Evolutionary conservation across 2,329 filamentous ascomycete genomes (phyloP), one percentile per base, ranked within the genome.

Genomic region (Dothidotthia symphoricarpi): DNA sequence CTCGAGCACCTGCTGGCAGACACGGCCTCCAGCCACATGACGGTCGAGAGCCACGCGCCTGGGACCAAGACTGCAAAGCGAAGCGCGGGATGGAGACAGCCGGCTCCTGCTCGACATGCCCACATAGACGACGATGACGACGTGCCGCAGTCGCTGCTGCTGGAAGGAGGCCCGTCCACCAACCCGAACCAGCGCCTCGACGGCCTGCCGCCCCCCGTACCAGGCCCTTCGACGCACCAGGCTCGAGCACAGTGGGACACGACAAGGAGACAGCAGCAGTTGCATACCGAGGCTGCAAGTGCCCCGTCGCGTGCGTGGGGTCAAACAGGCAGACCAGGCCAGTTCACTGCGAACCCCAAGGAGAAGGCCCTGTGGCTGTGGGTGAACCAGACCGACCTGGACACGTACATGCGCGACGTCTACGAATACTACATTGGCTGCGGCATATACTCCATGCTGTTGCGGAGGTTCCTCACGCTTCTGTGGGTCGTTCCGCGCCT

Each of bases 341-440:
- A 58, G 25, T 59, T 63, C 16, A 54, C 55, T 10, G 51, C 75
- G 17, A 77, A 80, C 54, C 78, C 81, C 1, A 82, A 82, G 64
- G 85, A 91, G 59, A 85, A 83, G 64, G 89, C 90, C 3, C 80
- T 95, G 72, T 96, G 88, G 84, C 80, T 87, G 67, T 96, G 90
- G 86, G 87, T 87, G 37, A 95, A 95, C 58, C 87, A 93, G 40
- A 81, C 86, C 25, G 93, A 95, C 59, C 73, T 96, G 36, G 90
- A 96, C 66, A 84, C 82, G 55, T 96, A 95, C 63, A 81, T 95
- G 59, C 78, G 81, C 38, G 85, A 85, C 46, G 87, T 95, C 3
- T 96, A 96, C 63, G 77, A 85, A 49, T 96, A 95, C 67, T 95
- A 86, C 58, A 74, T 85, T 34, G 85, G 85, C 2, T 85, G 88